Evolutionary conservation across 2,329 filamentous ascomycete species (phyloP), one percentile per base, ranked within the genome.

Genomic region (Amauroascus verrucosus): DNA sequence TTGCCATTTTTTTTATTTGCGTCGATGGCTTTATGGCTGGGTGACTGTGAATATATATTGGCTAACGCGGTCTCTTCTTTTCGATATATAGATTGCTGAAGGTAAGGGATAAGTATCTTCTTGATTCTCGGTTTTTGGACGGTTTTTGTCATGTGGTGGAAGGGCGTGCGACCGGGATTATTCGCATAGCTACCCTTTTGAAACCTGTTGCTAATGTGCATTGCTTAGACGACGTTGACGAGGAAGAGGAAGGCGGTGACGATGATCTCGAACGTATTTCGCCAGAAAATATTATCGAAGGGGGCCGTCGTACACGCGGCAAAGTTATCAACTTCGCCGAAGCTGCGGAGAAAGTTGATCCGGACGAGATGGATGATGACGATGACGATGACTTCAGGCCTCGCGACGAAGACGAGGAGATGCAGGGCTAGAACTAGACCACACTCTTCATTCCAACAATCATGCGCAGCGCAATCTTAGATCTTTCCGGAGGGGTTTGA

Each of bases 281-380:
- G 67, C 76, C 81, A 54, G 80, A 81, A 69, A 97, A 97, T 79
- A 95, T 97, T 69, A 83, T 97, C 66, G 69, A 74, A 55, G 79
- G 77, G 59, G 84, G 84, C 58, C 81, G 84, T 63, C 91, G 93
- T 71, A 97, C 91, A 59, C 91, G 91, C 65, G 90, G 90, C 67
- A 87, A 88, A 71, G 79, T 83, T 65, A 96, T 97, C 68, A 88
- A 97, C 77, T 97, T 88, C 73, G 85, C 86, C 64, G 89, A 95
- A 76, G 90, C 90, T 18, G 88, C 88, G 24, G 78, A 86, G 71
- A 83, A 95, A 70, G 80, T 86, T 28, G 86, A 86, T 44, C 84
- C 86, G 56, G 85, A 82, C 44, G 81, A 80, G 37, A 78, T 79
- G 67, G 73, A 77, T 32, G 77, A 83, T 58, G 81, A 83, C 59